Evolutionary conservation across 2,329 filamentous ascomycete genomes (phyloP).

Genomic region (Colletotrichum simmondsii): DNA sequence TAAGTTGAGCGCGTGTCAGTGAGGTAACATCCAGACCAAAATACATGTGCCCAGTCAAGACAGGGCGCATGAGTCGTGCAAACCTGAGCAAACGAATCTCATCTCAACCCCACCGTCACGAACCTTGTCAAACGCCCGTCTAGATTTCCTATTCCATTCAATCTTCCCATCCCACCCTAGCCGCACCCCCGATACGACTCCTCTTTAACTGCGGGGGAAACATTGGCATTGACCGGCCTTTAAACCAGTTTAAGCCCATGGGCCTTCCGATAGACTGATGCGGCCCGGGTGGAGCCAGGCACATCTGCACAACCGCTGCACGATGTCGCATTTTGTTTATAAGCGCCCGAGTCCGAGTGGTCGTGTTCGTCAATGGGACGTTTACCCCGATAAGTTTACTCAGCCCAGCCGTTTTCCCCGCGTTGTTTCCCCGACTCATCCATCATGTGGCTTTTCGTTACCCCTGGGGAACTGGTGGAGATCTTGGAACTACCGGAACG

Average conservation of each 20-base stretch:
- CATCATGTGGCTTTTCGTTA: not conserved
- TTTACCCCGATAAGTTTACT: not conserved
- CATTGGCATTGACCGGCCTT: not conserved
- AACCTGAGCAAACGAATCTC: not conserved
- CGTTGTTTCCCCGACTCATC: not conserved
- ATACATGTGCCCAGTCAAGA: too few relatives aligned
- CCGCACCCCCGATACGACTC: not conserved
- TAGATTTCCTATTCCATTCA: not conserved
- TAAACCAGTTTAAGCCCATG: not conserved
- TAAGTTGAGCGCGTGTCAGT: not conserved
- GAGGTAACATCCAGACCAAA: not conserved
- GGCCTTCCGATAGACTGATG: not conserved
- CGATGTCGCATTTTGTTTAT: slow-evolving; percentile 10
- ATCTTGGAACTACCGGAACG: not conserved
- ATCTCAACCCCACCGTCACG: not conserved
- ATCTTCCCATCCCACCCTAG: not conserved
- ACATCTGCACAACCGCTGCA: not conserved
- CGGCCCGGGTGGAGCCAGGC: slow-evolving; percentile 3
- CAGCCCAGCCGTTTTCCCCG: not conserved
- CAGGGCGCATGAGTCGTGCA: not conserved
- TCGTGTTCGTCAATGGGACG: not conserved
- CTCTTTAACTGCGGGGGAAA: slow-evolving; percentile 22
- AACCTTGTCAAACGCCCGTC: slow-evolving; percentile 2
- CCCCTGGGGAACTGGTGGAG: slow-evolving; percentile 1
- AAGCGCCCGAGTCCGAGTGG: slow-evolving; percentile 26